These are phyloP conservation scores for Lepidium campestre DNA, from an alignment of 441 rosid genomes.

Conservation along the genomic window DNA sequence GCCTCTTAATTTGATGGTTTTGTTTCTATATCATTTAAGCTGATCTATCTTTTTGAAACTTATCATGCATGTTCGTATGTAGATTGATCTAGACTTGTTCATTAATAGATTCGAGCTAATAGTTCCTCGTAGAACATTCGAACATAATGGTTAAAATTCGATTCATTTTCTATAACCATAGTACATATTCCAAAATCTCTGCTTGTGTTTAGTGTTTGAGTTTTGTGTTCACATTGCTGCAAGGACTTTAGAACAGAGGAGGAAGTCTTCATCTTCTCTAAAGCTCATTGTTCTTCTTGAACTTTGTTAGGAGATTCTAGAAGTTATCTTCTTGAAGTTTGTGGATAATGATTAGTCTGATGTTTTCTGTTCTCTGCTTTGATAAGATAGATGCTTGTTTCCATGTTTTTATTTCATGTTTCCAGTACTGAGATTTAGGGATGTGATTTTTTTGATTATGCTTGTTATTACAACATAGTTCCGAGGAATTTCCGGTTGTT, in stretches of 20 bases:
- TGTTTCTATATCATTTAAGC: not conserved
- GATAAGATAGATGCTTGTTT: not conserved
- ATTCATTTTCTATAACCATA: not conserved
- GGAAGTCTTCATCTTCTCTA: not conserved
- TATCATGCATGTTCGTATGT: not conserved
- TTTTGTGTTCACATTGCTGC: not conserved
- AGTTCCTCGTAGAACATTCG: not conserved
- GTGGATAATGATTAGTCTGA: not conserved
- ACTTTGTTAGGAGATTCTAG: not conserved
- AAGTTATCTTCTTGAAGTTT: not conserved
- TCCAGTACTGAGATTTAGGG: conserved; percentile 51
- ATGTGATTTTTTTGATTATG: not conserved
- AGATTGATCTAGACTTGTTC: not conserved
- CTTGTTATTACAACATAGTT: conserved; percentile 56
- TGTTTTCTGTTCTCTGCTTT: not conserved
- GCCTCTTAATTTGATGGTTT: not conserved
- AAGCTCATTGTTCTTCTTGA: not conserved
- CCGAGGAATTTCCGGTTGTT: conserved; percentile 92
- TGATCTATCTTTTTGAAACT: not conserved
- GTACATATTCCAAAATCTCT: not conserved
- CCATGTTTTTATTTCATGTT: conserved; percentile 2
- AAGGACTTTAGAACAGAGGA: not conserved
- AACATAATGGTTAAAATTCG: not conserved
- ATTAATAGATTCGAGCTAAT: not conserved
- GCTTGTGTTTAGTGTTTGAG: not conserved